Conservation (phyloP, 2,329 filamentous ascomycete species). For the Blumeriella jaapii region DNA sequence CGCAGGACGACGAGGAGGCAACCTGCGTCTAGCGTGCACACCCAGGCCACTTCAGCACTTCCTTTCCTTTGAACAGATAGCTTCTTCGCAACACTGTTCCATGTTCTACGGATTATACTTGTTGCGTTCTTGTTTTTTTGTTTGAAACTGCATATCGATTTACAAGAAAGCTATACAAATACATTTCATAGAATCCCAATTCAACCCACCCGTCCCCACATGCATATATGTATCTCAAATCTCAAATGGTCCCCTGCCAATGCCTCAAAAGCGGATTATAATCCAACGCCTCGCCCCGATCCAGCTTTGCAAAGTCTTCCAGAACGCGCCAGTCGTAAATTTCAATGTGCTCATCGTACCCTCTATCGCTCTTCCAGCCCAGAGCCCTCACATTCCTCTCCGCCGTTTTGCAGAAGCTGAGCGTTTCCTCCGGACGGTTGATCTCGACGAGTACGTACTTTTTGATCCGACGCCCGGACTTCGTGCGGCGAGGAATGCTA, state of each 20-base stretch:
- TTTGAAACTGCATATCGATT: too few species aligned
- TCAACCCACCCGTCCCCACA: too few species aligned
- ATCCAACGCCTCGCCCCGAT: slow-evolving; percentile 27
- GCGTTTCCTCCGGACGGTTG: slow-evolving; percentile 22
- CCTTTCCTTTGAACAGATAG: too few species aligned
- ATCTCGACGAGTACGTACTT: slow-evolving; percentile 29
- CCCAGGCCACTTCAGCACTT: too few species aligned
- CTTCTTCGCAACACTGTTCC: too few species aligned
- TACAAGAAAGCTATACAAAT: too few species aligned
- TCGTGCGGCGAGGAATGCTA: slow-evolving; percentile 10
- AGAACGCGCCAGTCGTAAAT: slow-evolving; percentile 32
- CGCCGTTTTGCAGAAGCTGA: slow-evolving; percentile 25
- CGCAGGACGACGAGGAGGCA: too few species aligned
- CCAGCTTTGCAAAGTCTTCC: slow-evolving; percentile 31
- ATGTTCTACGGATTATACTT: too few species aligned
- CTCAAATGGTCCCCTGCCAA: slow-evolving; percentile 6
- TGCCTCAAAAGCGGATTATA: slow-evolving; percentile 13
- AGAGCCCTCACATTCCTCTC: slow-evolving; percentile 16
- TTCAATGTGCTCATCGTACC: slow-evolving; percentile 12
- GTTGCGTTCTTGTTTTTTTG: too few species aligned
- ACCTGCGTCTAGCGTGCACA: too few species aligned
- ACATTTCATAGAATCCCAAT: too few species aligned
- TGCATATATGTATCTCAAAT: neutral
- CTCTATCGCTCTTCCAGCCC: slow-evolving; percentile 23
- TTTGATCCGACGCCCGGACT: slow-evolving; percentile 13